phyloP scores from a whole-genome alignment of 768 basidiomycete species.

The Suillus alpinus region DNA sequence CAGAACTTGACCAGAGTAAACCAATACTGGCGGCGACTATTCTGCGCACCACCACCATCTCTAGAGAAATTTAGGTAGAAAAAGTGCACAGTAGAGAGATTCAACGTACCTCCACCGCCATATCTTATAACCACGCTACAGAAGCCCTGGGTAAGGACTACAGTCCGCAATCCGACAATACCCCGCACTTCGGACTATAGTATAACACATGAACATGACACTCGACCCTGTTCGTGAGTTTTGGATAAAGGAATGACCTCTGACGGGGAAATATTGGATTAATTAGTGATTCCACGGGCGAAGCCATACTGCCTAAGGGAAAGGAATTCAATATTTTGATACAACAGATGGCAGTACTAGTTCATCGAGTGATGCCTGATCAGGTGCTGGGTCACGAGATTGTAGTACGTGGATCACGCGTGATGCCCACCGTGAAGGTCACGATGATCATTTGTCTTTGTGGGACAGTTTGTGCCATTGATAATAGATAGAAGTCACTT shows the following conservation, averaged over 20 bases:
- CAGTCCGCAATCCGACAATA: background rate
- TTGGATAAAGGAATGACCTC: background rate
- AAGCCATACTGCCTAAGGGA: background rate
- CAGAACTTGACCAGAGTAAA: constrained; percentile 8
- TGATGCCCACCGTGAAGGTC: background rate
- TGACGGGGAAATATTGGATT: background rate
- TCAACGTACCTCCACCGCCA: background rate
- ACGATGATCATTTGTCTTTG: background rate
- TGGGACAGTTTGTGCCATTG: background rate
- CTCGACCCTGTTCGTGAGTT: background rate
- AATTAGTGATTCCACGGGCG: background rate
- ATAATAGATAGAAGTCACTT: background rate
- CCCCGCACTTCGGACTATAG: background rate
- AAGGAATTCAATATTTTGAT: background rate
- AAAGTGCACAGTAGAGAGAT: background rate
- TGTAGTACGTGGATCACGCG: background rate
- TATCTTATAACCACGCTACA: constrained; percentile 10
- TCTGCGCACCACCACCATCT: constrained; percentile 12
- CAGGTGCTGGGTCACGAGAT: background rate
- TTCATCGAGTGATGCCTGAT: background rate
- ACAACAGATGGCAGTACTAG: background rate
- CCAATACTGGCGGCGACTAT: constrained; percentile 4
- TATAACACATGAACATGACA: background rate
- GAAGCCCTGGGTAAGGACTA: background rate
- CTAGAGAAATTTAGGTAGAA: background rate